A percentile compares a stretch with the other conserved stretches of the same genome.
Evolutionary conservation across 192 early-diverging fungal species (phyloP).

Genomic region (Diversispora epigaea): DNA sequence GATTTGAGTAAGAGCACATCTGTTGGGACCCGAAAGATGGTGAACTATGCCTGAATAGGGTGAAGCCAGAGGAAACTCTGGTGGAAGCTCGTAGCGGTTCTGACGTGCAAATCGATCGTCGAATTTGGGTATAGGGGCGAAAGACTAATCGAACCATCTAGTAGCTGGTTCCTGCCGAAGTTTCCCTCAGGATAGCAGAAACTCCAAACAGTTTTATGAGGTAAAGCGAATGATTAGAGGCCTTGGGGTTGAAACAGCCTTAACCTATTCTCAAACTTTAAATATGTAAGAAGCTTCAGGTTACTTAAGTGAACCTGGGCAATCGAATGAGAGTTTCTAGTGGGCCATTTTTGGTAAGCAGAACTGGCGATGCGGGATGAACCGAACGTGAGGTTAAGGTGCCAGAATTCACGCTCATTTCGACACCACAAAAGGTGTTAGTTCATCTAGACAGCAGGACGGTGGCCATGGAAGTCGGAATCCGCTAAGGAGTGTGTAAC

Average conservation of each 20-base stretch:
- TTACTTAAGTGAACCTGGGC: constrained; percentile 68
- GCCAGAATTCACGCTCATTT: too few relatives aligned
- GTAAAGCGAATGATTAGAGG: constrained; percentile 85
- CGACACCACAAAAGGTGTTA: too few relatives aligned
- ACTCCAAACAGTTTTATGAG: constrained; percentile 61
- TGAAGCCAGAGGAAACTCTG: too few relatives aligned
- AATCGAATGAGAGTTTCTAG: constrained; percentile 78
- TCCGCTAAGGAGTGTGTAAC: too few relatives aligned
- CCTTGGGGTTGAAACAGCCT: too few relatives aligned
- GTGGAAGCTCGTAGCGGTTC: too few relatives aligned
- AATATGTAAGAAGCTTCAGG: constrained; percentile 71
- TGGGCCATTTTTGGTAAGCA: constrained; percentile 90
- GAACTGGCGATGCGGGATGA: constrained; percentile 88
- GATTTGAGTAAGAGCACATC: too few relatives aligned
- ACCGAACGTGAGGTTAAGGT: constrained; percentile 76
- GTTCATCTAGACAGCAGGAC: too few relatives aligned
- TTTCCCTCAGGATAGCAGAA: constrained; percentile 82
- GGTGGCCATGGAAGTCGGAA: too few relatives aligned
- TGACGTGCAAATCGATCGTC: constrained; percentile 77
- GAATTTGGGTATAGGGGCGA: constrained; percentile 79
- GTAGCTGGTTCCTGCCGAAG: constrained; percentile 83
- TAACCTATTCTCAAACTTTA: constrained; percentile 85
- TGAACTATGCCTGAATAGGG: too few relatives aligned
- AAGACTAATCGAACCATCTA: constrained; percentile 85
- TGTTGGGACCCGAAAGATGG: too few relatives aligned